Conservation (phyloP, 78 protist genomes). For the Dictyostelium citrinum region DNA sequence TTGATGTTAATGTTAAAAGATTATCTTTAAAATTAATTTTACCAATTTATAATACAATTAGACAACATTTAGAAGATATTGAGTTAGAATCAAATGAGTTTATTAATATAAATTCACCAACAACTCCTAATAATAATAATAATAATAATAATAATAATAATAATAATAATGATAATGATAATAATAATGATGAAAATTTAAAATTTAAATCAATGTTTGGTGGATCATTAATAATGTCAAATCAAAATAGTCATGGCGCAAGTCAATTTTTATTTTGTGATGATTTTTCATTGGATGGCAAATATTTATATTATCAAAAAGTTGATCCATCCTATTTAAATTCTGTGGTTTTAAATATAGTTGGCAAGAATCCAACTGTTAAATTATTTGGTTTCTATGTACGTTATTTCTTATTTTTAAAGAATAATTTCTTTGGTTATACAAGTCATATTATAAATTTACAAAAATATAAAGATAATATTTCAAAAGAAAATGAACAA, state of each 20-base stretch:
- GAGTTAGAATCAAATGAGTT: background rate
- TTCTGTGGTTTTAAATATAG: constrained; percentile 57
- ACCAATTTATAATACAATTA: constrained; percentile 63
- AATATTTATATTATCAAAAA: constrained; percentile 60
- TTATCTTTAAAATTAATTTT: constrained; percentile 35
- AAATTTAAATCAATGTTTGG: background rate
- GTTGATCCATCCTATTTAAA: constrained; percentile 62
- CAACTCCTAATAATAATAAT: background rate
- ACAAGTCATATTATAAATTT: constrained; percentile 64
- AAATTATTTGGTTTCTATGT: constrained; percentile 76
- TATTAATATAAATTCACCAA: background rate
- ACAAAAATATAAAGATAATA: constrained; percentile 61
- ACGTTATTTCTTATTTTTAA: constrained; percentile 53
- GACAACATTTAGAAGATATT: constrained; percentile 70
- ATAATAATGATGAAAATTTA: background rate
- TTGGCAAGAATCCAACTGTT: constrained; percentile 32
- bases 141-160: background rate
- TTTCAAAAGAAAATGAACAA: constrained; percentile 10
- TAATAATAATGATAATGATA: background rate
- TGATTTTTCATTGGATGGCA: constrained; percentile 45
- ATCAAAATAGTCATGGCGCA: background rate
- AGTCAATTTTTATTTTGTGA: constrained; percentile 45
- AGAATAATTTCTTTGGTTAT: constrained; percentile 75
- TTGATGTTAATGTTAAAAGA: constrained; percentile 1
- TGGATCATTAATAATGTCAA: background rate